Percentiles rank a stretch among this genome's conserved stretches.
Conservation (phyloP, 2,329 filamentous ascomycete genomes). For the Periconia sp. region DNA sequence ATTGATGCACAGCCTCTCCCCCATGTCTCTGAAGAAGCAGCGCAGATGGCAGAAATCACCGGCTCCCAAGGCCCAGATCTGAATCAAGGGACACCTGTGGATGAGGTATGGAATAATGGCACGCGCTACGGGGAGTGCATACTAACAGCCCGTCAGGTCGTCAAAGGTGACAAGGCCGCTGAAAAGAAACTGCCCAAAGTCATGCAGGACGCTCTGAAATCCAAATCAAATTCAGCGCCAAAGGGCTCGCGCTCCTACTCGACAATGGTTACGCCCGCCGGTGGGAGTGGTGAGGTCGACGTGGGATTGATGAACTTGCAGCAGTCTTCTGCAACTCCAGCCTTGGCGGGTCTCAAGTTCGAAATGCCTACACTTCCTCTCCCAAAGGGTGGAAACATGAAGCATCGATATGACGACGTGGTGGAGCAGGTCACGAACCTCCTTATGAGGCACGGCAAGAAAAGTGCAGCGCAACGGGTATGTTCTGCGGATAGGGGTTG, state of each 20-base stretch:
- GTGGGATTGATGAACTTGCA: conserved; percentile 35
- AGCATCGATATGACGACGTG: conserved; percentile 82
- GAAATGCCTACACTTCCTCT: conserved; percentile 69
- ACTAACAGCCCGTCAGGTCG: conserved; percentile 51
- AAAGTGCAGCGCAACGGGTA: conserved; percentile 86
- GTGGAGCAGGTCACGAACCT: conserved; percentile 86
- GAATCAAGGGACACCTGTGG: conserved; percentile 65
- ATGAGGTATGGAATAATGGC: conserved; percentile 55
- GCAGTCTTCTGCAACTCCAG: conserved; percentile 18
- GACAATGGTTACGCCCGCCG: conserved; percentile 44
- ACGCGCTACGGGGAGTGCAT: not conserved
- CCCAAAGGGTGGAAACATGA: conserved; percentile 64
- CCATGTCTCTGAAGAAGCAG: conserved; percentile 67
- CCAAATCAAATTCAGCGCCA: conserved; percentile 45
- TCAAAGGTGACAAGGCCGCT: conserved; percentile 63
- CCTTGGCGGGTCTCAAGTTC: conserved; percentile 70
- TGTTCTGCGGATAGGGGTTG: conserved; percentile 27
- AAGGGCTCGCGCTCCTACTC: conserved; percentile 59
- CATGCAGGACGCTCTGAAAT: conserved; percentile 61
- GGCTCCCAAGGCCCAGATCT: conserved; percentile 63
- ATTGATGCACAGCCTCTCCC: conserved; percentile 48
- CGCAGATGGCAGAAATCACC: conserved; percentile 60
- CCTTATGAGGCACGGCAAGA: conserved; percentile 89
- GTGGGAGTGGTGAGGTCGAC: conserved; percentile 15
- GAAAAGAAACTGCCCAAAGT: conserved; percentile 67